Evolutionary conservation across 768 basidiomycete genomes (phyloP).

Genomic region (Tricholoma hemisulphureum): DNA sequence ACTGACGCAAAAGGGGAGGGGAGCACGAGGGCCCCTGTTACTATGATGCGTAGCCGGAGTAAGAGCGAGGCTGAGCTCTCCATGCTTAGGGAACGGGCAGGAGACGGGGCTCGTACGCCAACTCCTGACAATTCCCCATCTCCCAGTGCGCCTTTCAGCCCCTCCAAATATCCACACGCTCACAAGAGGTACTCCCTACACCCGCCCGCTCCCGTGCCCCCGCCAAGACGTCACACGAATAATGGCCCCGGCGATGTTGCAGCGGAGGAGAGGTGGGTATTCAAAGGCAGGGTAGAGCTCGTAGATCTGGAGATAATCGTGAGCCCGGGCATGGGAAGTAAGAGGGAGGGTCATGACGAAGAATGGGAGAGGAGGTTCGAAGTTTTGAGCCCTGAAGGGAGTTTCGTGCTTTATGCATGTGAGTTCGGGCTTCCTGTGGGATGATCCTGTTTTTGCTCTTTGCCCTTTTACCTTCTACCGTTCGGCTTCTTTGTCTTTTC

Average conservation of each 20-base stretch:
- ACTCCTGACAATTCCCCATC: constrained; percentile 10
- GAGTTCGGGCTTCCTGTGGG: constrained; percentile 14
- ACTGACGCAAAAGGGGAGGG: constrained; percentile 7
- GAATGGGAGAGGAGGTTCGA: constrained; percentile 65
- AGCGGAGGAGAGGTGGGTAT: constrained; percentile 67
- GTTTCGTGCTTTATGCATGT: constrained; percentile 76
- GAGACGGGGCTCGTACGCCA: not conserved
- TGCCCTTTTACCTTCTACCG: too few species aligned
- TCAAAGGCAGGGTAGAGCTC: constrained; percentile 65
- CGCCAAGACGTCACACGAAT: constrained; percentile 26
- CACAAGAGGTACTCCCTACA: constrained; percentile 23
- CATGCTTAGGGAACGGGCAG: constrained; percentile 9
- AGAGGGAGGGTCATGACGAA: constrained; percentile 24
- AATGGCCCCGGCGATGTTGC: constrained; percentile 40
- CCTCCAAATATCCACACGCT: constrained; percentile 13
- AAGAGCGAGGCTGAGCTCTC: constrained; percentile 62
- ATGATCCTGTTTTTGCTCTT: not conserved
- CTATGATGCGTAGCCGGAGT: constrained; percentile 47
- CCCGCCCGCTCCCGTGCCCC: constrained; percentile 28
- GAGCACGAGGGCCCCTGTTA: constrained; percentile 14
- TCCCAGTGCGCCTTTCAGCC: constrained; percentile 18
- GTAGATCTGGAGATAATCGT: constrained; percentile 78
- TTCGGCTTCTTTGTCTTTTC: not conserved
- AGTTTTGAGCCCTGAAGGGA: constrained; percentile 72
- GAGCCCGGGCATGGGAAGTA: constrained; percentile 28